phyloP scores from a whole-genome alignment of 75 land plant species.

The Picea glauca region DNA sequence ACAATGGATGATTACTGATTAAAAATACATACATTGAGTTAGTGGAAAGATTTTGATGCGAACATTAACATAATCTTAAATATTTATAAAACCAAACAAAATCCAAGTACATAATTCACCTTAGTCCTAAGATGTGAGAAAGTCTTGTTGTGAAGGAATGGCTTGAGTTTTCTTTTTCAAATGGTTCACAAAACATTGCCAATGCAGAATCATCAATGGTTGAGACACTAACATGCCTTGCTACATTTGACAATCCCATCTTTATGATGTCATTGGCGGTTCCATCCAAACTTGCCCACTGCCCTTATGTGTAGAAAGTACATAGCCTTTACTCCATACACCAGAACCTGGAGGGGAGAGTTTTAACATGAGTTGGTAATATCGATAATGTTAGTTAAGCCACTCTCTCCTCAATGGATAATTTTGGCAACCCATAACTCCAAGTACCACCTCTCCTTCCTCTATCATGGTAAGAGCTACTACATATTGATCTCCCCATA shows the following conservation, averaged over 20 bases:
- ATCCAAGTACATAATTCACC: conserved; percentile 28
- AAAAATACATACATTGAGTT: neutral
- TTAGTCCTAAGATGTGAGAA: conserved; percentile 78
- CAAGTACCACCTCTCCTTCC: conserved; percentile 86
- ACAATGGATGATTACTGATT: conserved; percentile 71
- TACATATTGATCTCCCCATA: conserved; percentile 98
- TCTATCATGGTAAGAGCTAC: conserved; percentile 86
- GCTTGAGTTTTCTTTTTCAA: conserved; percentile 88
- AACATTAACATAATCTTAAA: neutral
- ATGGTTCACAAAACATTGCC: conserved; percentile 96
- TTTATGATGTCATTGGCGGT: conserved; percentile 32
- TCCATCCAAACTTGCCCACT: conserved; percentile 88
- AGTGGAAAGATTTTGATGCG: neutral
- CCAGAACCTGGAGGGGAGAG: conserved; percentile 41
- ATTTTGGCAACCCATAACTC: conserved; percentile 95
- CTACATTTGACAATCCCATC: conserved; percentile 33
- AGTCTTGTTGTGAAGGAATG: conserved; percentile 92
- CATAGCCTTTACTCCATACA: conserved; percentile 80
- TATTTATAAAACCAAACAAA: neutral
- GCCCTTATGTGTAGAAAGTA: conserved; percentile 72
- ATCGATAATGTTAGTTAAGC: conserved; percentile 67
- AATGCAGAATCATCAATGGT: conserved; percentile 69
- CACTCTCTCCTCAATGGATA: conserved; percentile 81
- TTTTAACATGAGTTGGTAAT: conserved; percentile 51
- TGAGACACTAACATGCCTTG: conserved; percentile 58